Evolutionary conservation across 768 basidiomycete species (phyloP), one percentile per base, ranked within the genome.

Genomic region (Calvatia gigantea): DNA sequence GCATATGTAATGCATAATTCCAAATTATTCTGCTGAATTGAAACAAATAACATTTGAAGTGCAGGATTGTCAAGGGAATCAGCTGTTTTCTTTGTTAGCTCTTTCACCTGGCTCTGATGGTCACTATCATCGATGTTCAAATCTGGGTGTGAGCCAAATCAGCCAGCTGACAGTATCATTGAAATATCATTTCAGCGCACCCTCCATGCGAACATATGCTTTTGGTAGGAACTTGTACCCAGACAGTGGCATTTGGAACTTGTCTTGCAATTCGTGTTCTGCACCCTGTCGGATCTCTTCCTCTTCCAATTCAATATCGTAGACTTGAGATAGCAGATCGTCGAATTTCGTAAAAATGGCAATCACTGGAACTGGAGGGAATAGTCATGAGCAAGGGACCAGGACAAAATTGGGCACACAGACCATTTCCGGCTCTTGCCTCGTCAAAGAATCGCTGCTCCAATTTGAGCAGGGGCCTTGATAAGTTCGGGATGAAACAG

Each of bases 351-450:
- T 75, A 58, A 76, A 73, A 29, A 76, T 43, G 0, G 65, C 67
- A 25, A 76, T 62, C 2, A 75, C 68, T 4, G 74, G 74, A 23
- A 75, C 75, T 76, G 33, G n/a, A n/a, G n/a, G n/a, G n/a, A n/a
- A n/a, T n/a, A n/a, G n/a, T n/a, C n/a, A n/a, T 25, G 28, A 25
- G 11, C 54, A 32, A 35, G 0, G 4, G 11, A 9, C 11, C 12
- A 35, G 15, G 11, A 8, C 3, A 15, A 14, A 15, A 14, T 2
- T 35, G 11, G 9, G 15, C 33, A 4, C 11, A 15, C 33, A 12
- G 11, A 35, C 33, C 33, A 35, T 35, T 35, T 15, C 33, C 5
- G 11, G 33, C 33, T 35, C 33, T 9, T 35, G 11, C 33, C 33
- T 35, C 33, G 1, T 35, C 15, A 15, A 35, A 35, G 6, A 35